These are phyloP conservation scores for Pseudogymnoascus sp. DNA, from an alignment of 2,329 filamentous ascomycete genomes.

Conservation along the genomic window DNA sequence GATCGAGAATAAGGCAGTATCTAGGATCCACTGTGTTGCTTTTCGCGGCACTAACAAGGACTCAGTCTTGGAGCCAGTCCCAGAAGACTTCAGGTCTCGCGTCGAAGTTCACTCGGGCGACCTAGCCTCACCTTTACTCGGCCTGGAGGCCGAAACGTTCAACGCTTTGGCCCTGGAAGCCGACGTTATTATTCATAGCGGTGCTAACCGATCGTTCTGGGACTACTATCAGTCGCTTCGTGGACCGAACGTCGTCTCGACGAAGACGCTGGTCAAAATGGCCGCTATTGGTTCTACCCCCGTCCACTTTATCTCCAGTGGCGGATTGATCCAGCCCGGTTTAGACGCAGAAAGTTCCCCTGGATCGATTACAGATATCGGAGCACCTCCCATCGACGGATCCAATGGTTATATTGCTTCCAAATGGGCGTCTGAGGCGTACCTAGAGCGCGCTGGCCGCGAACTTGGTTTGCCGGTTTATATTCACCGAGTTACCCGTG, in stretches of 20 bases:
- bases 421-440: slow-evolving; percentile 33
- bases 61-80: too few relatives aligned
- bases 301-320: slow-evolving; percentile 31
- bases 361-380: slow-evolving; percentile 3
- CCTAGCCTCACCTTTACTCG: too few relatives aligned
- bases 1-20: too few relatives aligned
- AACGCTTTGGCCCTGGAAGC: too few relatives aligned
- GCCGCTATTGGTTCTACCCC: slow-evolving; percentile 26
- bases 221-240: slow-evolving; percentile 18
- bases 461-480: background rate
- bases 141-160: too few relatives aligned
- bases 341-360: slow-evolving; percentile 13
- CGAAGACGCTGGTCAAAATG: slow-evolving; percentile 13
- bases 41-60: too few relatives aligned
- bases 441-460: slow-evolving; percentile 25
- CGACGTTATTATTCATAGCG: too few relatives aligned
- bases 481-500: slow-evolving; percentile 11
- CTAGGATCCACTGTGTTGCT: too few relatives aligned
- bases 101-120: too few relatives aligned
- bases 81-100: too few relatives aligned
- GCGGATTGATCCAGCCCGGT: slow-evolving; percentile 20
- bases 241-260: slow-evolving; percentile 17
- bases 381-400: slow-evolving; percentile 21
- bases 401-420: slow-evolving; percentile 30
- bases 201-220: too few relatives aligned